These are phyloP conservation scores for Hemerocallis citrina DNA, from an alignment of 106 monocot species.

Conservation along the genomic window DNA sequence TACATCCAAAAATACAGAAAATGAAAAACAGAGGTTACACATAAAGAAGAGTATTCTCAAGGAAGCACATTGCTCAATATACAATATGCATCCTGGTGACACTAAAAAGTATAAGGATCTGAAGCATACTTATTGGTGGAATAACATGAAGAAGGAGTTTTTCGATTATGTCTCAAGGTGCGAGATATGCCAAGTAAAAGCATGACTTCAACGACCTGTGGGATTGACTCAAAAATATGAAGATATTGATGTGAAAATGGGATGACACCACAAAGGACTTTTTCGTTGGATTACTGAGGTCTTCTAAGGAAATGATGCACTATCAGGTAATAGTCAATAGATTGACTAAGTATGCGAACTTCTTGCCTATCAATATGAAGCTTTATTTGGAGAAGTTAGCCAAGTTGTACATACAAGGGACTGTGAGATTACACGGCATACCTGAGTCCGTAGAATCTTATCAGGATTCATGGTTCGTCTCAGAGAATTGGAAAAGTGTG, in stretches of 20 bases:
- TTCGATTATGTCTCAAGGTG: neutral
- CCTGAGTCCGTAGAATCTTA: too few species aligned
- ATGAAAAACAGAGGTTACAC: too few species aligned
- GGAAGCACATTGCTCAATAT: neutral
- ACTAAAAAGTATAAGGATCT: neutral
- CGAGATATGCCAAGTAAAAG: neutral
- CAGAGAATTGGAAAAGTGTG: too few species aligned
- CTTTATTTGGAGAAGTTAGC: neutral
- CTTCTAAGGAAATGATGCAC: neutral
- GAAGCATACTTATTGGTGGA: too few species aligned
- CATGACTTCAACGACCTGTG: neutral
- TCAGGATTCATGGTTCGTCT: too few species aligned
- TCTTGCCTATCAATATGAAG: neutral
- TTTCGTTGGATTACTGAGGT: neutral
- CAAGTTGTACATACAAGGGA: neutral
- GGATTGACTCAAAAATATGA: neutral
- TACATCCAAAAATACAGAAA: too few species aligned
- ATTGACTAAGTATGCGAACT: neutral
- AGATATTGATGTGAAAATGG: neutral
- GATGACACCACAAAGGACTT: neutral
- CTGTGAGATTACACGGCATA: neutral
- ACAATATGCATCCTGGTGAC: neutral
- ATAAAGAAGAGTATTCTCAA: neutral
- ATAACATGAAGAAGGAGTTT: too few species aligned
- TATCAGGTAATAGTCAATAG: neutral